phyloP scores from a whole-genome alignment of 2,329 filamentous ascomycete species.

The Fusarium odoratissimum region DNA sequence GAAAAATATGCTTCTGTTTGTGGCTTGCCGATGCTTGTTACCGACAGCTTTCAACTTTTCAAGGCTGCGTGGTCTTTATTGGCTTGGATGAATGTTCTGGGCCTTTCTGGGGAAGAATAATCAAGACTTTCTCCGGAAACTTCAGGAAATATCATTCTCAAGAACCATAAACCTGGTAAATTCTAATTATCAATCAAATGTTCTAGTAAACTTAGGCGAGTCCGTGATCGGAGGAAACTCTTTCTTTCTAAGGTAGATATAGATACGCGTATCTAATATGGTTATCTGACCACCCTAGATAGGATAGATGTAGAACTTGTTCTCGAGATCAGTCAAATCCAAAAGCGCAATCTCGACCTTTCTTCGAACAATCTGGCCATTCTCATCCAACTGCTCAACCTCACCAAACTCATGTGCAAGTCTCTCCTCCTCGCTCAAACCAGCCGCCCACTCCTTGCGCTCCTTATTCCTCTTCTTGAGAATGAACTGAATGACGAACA shows the following conservation, averaged over 20 bases:
- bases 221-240: not conserved
- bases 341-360: constrained; percentile 52
- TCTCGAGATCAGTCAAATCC: constrained; percentile 55
- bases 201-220: too few relatives aligned
- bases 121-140: rapidly evolving
- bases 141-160: too few relatives aligned
- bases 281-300: not conserved
- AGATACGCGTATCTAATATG: not conserved
- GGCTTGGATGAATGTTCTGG: rapidly evolving
- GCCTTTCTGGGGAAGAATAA: rapidly evolving
- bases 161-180: not conserved
- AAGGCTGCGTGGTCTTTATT: not conserved
- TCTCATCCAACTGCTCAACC: constrained; percentile 45
- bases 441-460: constrained; percentile 30
- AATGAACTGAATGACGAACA: constrained; percentile 50
- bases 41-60: too few relatives aligned
- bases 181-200: too few relatives aligned
- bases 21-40: not conserved
- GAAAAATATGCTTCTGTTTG: not conserved
- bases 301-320: constrained; percentile 53
- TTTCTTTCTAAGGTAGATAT: not conserved
- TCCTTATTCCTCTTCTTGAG: constrained; percentile 48
- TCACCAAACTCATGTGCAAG: constrained; percentile 44
- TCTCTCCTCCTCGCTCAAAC: constrained; percentile 22
- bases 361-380: constrained; percentile 43